Base-by-base conservation (phyloP, 1,284 basidiomycete genomes). In the Rhizopogon hawkerae region DNA sequence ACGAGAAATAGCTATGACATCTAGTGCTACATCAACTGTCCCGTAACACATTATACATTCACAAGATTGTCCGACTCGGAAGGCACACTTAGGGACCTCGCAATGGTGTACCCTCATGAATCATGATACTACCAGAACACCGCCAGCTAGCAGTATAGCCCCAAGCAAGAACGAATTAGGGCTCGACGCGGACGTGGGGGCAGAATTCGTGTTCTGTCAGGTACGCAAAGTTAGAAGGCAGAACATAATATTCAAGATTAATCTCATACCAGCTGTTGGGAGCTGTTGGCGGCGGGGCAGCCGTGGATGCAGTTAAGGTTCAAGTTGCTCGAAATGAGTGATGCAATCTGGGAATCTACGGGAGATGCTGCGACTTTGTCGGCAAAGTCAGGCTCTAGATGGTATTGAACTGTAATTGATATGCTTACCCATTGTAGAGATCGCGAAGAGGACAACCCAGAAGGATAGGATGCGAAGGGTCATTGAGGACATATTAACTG, bases 261-360 rank as follows among this genome's bases (percentile, higher is more conserved):
- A n/a, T 3, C 9, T 51, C 57, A 39, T 38, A 67, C 63, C 18
- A 58, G 51, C 1, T 56, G 56, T 31, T 64, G 55, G 26, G 49
- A 53, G 37, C 58, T 59, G 0, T 50, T 48, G 23, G 63, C 48
- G 0, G 31, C 54, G 0, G 47, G 2, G 23, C 65, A 65, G 23
- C 61, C 63, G 3, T 65, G 31, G 9, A 46, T 36, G 35, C 62
- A 63, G n/a, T 37, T 54, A 8, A 63, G 47, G 21, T 61, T 58
- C 14, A 53, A 46, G 46, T 65, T 63, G 38, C 49, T 64, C 14
- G 50, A 43, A 5, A 64, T 7, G 49, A 57, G 36, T 3, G 44
- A 8, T 2, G 60, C 35, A 9, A 60, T 18, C 2, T 0, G n/a
- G 2, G 60, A 9, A 23, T 61, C 58, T 44, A 63, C 54, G n/a